phyloP scores from a whole-genome alignment of 176 grass and related monocot species.

The Panicum miliaceum region DNA sequence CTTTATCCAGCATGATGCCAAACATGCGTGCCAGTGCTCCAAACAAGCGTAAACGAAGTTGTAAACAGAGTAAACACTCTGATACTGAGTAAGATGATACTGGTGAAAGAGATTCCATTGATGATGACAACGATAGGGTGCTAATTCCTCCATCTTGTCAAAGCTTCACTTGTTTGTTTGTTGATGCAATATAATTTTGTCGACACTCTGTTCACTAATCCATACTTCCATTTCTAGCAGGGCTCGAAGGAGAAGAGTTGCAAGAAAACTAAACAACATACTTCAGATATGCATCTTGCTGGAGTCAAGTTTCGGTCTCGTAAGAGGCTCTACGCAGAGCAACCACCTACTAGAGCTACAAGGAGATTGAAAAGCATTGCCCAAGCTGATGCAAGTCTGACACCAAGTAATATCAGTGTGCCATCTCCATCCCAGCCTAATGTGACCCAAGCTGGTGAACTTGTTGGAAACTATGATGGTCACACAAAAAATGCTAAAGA shows the following conservation, averaged over 20 bases:
- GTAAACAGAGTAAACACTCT: no score
- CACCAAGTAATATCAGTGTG: neutral
- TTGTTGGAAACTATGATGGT: no score
- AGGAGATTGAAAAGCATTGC: neutral
- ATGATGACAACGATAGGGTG: neutral
- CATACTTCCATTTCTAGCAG: neutral
- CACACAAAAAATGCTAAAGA: neutral
- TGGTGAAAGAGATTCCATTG: neutral
- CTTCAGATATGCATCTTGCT: neutral
- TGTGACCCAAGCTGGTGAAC: no score
- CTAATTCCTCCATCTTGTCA: neutral
- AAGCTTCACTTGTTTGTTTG: neutral
- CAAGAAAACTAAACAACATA: no score
- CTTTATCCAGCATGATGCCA: no score
- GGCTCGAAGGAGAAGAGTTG: no score
- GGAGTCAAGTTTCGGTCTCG: neutral
- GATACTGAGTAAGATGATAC: neutral
- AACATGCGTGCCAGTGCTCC: no score
- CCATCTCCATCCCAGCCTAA: no score
- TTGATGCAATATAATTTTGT: neutral
- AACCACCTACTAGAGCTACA: neutral
- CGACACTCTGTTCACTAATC: no score
- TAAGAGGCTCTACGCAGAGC: neutral
- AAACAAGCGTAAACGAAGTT: no score
- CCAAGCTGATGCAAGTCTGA: neutral